A percentile compares a stretch with the other conserved stretches of the same genome.
Evolutionary conservation across 2,329 filamentous ascomycete species (phyloP).

Genomic region (Fusarium pseudonygamai): DNA sequence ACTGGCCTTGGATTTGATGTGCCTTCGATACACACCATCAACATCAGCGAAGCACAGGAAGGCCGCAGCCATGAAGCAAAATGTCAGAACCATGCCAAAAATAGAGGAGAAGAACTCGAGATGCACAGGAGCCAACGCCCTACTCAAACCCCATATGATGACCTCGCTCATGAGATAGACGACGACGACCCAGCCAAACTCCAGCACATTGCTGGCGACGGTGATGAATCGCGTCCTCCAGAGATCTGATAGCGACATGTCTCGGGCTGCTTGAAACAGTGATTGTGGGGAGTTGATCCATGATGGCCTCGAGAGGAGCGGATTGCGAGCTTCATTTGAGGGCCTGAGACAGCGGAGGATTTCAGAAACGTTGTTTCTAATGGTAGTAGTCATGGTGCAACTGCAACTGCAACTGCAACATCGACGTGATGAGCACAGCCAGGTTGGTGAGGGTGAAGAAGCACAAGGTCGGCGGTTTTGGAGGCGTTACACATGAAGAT

Average conservation of each 20-base stretch:
- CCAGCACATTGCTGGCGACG: slow-evolving; percentile 3
- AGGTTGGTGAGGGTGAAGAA: slow-evolving; percentile 12
- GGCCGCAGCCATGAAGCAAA: slow-evolving; percentile 47
- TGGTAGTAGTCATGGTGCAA: slow-evolving; percentile 37
- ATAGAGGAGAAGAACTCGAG: slow-evolving; percentile 60
- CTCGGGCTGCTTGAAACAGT: slow-evolving; percentile 40
- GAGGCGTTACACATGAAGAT: slow-evolving; percentile 32
- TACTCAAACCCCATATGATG: slow-evolving; percentile 57
- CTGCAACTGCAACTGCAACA: slow-evolving; percentile 33
- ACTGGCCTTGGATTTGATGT: slow-evolving; percentile 49
- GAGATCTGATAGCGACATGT: slow-evolving; percentile 31
- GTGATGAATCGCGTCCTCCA: slow-evolving; percentile 31
- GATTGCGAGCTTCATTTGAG: slow-evolving; percentile 36
- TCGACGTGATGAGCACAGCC: slow-evolving; percentile 6
- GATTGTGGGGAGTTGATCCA: slow-evolving; percentile 16
- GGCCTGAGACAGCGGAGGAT: slow-evolving; percentile 45
- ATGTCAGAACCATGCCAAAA: slow-evolving; percentile 56
- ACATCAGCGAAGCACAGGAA: slow-evolving; percentile 22
- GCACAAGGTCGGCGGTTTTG: slow-evolving; percentile 9
- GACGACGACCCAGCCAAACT: slow-evolving; percentile 47
- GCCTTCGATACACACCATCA: slow-evolving; percentile 44
- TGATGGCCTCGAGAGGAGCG: slow-evolving; percentile 10
- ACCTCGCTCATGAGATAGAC: slow-evolving; percentile 56
- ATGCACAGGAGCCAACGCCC: slow-evolving; percentile 44
- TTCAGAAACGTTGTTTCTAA: slow-evolving; percentile 35